phyloP scores from a whole-genome alignment of 169 alveolate genomes.

The Cryptosporidium ubiquitum region DNA sequence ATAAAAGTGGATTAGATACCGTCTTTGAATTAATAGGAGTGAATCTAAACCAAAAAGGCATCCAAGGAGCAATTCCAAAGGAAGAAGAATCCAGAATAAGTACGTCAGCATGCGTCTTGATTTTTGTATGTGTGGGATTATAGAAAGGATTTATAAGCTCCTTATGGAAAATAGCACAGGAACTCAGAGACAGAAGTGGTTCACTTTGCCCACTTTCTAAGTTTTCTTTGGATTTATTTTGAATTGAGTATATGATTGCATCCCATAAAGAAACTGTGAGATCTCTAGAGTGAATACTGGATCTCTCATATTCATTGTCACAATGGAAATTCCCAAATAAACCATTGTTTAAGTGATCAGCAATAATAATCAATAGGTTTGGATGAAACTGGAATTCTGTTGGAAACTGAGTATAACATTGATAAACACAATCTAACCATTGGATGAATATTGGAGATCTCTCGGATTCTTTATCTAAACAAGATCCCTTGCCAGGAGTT shows the following conservation, averaged over 20 bases:
- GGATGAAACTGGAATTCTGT: slow-evolving; percentile 86
- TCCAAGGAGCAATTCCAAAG: slow-evolving; percentile 46
- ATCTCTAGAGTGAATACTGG: not conserved
- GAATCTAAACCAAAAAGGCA: slow-evolving; percentile 56
- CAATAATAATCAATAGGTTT: slow-evolving; percentile 80
- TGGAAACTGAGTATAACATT: slow-evolving; percentile 84
- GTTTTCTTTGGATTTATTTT: not conserved
- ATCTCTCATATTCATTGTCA: slow-evolving; percentile 76
- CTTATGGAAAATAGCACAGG: not conserved
- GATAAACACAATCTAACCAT: slow-evolving; percentile 86
- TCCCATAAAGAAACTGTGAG: slow-evolving; percentile 57
- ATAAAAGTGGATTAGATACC: slow-evolving; percentile 1
- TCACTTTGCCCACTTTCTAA: not conserved
- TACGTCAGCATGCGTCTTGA: not conserved
- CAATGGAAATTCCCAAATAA: slow-evolving; percentile 87
- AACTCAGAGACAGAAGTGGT: not conserved
- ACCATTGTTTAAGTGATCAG: slow-evolving; percentile 80
- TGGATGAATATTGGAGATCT: slow-evolving; percentile 89
- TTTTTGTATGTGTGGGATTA: not conserved
- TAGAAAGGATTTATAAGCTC: slow-evolving; percentile 45
- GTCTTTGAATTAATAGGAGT: slow-evolving; percentile 20
- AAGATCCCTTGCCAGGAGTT: slow-evolving; percentile 75
- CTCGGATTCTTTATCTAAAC: slow-evolving; percentile 79
- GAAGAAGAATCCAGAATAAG: slow-evolving; percentile 39
- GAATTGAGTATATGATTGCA: not conserved